A percentile compares a stretch with the other conserved stretches of the same genome.
Evolutionary conservation across 768 basidiomycete species (phyloP).

Genomic region (Cystofilobasidium bisporidii): DNA sequence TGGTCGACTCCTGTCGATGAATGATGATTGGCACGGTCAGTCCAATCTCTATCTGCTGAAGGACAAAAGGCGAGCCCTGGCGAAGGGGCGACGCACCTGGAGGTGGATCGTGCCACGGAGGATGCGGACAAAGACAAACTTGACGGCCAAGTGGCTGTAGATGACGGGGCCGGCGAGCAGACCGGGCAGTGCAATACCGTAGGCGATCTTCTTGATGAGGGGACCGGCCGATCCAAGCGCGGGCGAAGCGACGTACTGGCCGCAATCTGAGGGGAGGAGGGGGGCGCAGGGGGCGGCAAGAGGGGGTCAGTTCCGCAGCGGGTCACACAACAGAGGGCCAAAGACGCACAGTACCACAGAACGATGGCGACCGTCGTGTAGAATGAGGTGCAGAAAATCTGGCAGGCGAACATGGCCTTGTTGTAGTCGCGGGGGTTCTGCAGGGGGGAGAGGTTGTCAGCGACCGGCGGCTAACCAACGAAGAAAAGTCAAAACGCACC

Average conservation of each 20-base stretch:
- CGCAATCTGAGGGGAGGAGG: no score
- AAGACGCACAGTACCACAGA: no score
- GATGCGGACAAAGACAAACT: slow-evolving; percentile 32
- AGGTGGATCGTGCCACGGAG: slow-evolving; percentile 30
- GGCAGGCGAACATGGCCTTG: slow-evolving; percentile 18
- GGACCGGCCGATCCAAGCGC: slow-evolving; percentile 38
- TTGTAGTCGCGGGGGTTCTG: slow-evolving; percentile 30
- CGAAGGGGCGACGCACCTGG: no score
- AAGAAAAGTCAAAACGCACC: slow-evolving; percentile 24
- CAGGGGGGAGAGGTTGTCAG: neutral
- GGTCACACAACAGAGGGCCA: no score
- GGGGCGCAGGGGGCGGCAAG: no score
- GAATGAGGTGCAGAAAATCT: slow-evolving; percentile 25
- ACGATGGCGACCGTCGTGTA: slow-evolving; percentile 28
- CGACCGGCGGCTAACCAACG: neutral
- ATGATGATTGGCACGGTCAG: no score
- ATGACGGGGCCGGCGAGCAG: slow-evolving; percentile 27
- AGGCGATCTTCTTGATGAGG: slow-evolving; percentile 35
- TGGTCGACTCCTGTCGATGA: slow-evolving; percentile 16
- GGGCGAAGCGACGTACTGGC: slow-evolving; percentile 34
- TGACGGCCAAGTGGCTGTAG: slow-evolving; percentile 29
- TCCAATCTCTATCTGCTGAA: no score
- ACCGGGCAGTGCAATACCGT: slow-evolving; percentile 31
- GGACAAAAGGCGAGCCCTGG: no score
- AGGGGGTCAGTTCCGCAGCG: no score